Evolutionary conservation across 2,329 filamentous ascomycete species (phyloP).

Genomic region (Cercospora canescens): DNA sequence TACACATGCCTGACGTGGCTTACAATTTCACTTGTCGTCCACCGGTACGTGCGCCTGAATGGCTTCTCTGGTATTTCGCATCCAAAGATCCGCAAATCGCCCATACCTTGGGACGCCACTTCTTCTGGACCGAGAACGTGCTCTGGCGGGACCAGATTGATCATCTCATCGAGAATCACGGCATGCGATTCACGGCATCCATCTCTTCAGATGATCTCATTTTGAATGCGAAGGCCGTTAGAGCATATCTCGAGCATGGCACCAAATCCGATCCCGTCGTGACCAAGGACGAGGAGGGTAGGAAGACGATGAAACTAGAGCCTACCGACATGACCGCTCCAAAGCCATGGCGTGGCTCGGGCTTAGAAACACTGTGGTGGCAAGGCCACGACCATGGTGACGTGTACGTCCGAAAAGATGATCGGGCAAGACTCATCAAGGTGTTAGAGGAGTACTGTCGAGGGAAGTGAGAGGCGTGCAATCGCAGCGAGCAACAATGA

Average conservation of each 20-base stretch:
- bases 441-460: constrained; percentile 30
- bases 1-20: constrained; percentile 69
- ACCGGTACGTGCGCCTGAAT: constrained; percentile 62
- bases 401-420: constrained; percentile 49
- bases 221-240: constrained; percentile 60
- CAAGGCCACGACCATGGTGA: constrained; percentile 65
- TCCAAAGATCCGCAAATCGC: constrained; percentile 67
- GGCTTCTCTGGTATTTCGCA: constrained; percentile 70
- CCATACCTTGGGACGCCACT: constrained; percentile 63
- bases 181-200: constrained; percentile 55
- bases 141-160: constrained; percentile 68
- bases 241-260: constrained; percentile 54
- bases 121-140: constrained; percentile 72
- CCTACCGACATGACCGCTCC: constrained; percentile 34
- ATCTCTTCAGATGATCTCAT: constrained; percentile 65
- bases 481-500: background rate
- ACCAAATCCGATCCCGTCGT: constrained; percentile 30
- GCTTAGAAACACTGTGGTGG: constrained; percentile 62
- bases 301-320: constrained; percentile 31
- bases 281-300: constrained; percentile 18
- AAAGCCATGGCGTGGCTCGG: constrained; percentile 38
- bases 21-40: constrained; percentile 64
- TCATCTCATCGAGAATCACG: constrained; percentile 32
- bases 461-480: background rate
- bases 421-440: constrained; percentile 27